Conservation (phyloP, 225 moss, liverwort and hornwort species). For the Takakia lepidozioides region DNA sequence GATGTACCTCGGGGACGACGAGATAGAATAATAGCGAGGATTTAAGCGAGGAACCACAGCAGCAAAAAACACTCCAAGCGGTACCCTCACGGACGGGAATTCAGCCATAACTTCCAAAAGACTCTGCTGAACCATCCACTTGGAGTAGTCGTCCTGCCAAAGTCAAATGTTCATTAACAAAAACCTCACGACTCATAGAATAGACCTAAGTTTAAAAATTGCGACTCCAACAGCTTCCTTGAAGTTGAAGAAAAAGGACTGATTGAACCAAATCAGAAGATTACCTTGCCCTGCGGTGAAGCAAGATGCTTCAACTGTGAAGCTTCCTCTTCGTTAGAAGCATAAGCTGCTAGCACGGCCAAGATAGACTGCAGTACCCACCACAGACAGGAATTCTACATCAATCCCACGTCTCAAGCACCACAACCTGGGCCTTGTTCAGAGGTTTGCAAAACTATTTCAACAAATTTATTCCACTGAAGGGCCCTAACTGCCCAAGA, state of each 20-base stretch:
- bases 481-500: no score
- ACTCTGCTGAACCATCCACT: conserved; percentile 73
- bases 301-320: conserved; percentile 63
- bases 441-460: no score
- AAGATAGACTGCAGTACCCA: conserved; percentile 38
- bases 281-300: conserved; percentile 60
- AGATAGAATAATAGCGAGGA: conserved; percentile 92
- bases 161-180: no score
- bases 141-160: conserved; percentile 61
- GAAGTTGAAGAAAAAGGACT: no score
- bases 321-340: conserved; percentile 36
- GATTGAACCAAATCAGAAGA: no score
- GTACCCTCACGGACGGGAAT: conserved; percentile 72
- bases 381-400: no score
- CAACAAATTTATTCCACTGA: no score
- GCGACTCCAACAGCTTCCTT: no score
- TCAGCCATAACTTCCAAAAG: conserved; percentile 74
- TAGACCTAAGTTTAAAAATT: neutral
- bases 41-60: conserved; percentile 68
- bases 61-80: conserved; percentile 88
- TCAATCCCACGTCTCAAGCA: no score
- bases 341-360: conserved; percentile 53
- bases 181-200: no score
- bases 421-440: no score
- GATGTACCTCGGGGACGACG: conserved; percentile 80